Conservation (phyloP, 805 yeast genomes). For the Myxozyma sirexii region DNA sequence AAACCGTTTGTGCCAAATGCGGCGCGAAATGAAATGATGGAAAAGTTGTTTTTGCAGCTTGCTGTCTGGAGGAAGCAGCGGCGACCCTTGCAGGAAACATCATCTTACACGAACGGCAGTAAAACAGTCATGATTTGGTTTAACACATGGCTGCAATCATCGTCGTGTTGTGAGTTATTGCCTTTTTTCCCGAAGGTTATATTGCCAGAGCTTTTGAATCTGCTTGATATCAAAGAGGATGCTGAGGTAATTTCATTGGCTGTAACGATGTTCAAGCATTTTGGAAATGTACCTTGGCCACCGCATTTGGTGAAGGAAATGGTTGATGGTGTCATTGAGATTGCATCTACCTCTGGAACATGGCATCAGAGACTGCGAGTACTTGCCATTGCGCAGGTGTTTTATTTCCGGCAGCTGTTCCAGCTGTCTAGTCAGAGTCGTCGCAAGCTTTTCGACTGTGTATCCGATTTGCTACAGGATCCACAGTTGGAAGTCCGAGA, state of each 20-base stretch:
- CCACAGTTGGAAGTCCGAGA: slow-evolving; percentile 74
- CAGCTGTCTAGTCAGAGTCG: slow-evolving; percentile 54
- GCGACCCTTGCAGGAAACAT: slow-evolving; percentile 24
- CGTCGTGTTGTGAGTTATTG: slow-evolving; percentile 56
- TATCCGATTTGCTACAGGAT: slow-evolving; percentile 59
- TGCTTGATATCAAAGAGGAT: slow-evolving; percentile 74
- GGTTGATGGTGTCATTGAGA: slow-evolving; percentile 49
- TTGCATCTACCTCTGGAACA: slow-evolving; percentile 45
- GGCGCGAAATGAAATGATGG: slow-evolving; percentile 46
- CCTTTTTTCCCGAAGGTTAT: slow-evolving; percentile 56
- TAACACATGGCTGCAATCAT: slow-evolving; percentile 54
- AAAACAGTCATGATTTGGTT: slow-evolving; percentile 69
- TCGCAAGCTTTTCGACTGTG: slow-evolving; percentile 52
- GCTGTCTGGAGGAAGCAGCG: slow-evolving; percentile 36
- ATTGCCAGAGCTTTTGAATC: slow-evolving; percentile 67
- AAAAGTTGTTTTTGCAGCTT: slow-evolving; percentile 50
- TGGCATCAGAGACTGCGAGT: slow-evolving; percentile 68
- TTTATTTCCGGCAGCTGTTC: slow-evolving; percentile 70
- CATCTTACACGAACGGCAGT: slow-evolving; percentile 61
- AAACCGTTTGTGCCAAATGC: slow-evolving; percentile 39
- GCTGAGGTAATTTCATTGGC: slow-evolving; percentile 59
- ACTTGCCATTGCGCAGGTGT: slow-evolving; percentile 68
- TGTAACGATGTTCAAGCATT: slow-evolving; percentile 48
- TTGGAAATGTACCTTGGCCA: slow-evolving; percentile 55
- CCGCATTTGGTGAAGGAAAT: slow-evolving; percentile 48